Conservation (phyloP, 2,329 filamentous ascomycete genomes). For the Emericellopsis cladophorae region DNA sequence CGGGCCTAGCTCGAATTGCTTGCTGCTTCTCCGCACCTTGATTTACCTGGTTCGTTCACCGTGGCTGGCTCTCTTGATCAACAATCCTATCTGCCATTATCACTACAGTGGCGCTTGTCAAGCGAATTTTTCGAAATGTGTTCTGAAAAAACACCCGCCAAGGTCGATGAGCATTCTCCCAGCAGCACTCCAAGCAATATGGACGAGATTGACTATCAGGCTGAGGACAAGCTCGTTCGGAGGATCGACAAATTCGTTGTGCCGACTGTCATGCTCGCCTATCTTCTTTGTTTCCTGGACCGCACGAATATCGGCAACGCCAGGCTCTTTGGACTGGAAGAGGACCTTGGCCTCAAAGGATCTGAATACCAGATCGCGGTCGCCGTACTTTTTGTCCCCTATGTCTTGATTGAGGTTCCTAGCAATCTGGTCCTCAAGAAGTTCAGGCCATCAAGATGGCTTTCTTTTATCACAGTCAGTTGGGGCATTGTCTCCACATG, state of each 20-base stretch:
- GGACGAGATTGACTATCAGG: too few relatives aligned
- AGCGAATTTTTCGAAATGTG: too few relatives aligned
- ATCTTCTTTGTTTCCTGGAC: conserved; percentile 66
- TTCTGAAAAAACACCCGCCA: too few relatives aligned
- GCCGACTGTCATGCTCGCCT: conserved; percentile 55
- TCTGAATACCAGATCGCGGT: conserved; percentile 58
- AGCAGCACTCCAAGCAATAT: too few relatives aligned
- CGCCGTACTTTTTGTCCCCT: conserved; percentile 57
- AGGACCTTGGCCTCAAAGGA: conserved; percentile 45
- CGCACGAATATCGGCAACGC: conserved; percentile 67
- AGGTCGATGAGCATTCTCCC: too few relatives aligned
- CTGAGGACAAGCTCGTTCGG: conserved; percentile 43
- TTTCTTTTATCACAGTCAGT: conserved; percentile 48
- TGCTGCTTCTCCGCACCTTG: too few relatives aligned
- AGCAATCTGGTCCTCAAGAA: conserved; percentile 53
- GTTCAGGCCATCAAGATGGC: conserved; percentile 48
- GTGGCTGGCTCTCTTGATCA: too few relatives aligned
- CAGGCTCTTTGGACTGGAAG: conserved; percentile 50
- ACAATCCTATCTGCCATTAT: too few relatives aligned
- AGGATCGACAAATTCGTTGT: conserved; percentile 54
- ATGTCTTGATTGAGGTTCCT: conserved; percentile 47
- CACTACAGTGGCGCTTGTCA: too few relatives aligned
- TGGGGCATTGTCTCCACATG: conserved; percentile 61
- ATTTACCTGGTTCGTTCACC: too few relatives aligned
- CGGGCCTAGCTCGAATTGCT: too few relatives aligned